A percentile compares a stretch with the other conserved stretches of the same genome.
These are phyloP conservation scores for Pseudonitzschia multiseries DNA, from an alignment of 108 stramenopile genomes.

Conservation along the genomic window DNA sequence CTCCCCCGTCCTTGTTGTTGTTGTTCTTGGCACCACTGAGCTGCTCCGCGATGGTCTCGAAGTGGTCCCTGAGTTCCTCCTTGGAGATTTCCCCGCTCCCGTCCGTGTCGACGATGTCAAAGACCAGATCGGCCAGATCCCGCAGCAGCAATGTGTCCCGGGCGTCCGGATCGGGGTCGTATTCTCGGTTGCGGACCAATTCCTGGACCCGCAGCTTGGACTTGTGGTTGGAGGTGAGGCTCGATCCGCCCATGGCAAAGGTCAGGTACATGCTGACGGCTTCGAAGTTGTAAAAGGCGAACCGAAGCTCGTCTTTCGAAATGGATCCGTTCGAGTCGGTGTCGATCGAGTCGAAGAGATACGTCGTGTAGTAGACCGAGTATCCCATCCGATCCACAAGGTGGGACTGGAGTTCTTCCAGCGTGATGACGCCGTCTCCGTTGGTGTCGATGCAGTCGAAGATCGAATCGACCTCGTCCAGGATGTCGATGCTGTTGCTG, in stretches of 20 bases:
- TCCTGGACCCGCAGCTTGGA: background rate
- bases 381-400: conserved; percentile 13
- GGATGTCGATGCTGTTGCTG: background rate
- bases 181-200: background rate
- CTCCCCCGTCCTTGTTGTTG: too few relatives aligned
- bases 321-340: conserved; percentile 6
- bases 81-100: background rate
- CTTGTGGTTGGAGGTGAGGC: background rate
- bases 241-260: conserved; percentile 5
- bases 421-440: conserved; percentile 16
- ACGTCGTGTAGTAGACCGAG: background rate
- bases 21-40: background rate
- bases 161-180: background rate
- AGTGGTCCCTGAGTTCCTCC: conserved; percentile 3
- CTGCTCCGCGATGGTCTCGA: background rate
- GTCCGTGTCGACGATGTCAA: conserved; percentile 18
- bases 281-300: conserved; percentile 16
- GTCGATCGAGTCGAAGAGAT: conserved; percentile 13
- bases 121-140: conserved; percentile 15
- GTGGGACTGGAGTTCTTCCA: conserved; percentile 11
- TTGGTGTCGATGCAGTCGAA: conserved; percentile 21
- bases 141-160: background rate
- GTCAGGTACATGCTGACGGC: conserved; percentile 18
- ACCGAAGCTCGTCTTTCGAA: background rate
- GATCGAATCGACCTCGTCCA: conserved; percentile 21